Evolutionary conservation across 2,329 filamentous ascomycete species (phyloP).

Genomic region (Plectosphaerella cucumerina): DNA sequence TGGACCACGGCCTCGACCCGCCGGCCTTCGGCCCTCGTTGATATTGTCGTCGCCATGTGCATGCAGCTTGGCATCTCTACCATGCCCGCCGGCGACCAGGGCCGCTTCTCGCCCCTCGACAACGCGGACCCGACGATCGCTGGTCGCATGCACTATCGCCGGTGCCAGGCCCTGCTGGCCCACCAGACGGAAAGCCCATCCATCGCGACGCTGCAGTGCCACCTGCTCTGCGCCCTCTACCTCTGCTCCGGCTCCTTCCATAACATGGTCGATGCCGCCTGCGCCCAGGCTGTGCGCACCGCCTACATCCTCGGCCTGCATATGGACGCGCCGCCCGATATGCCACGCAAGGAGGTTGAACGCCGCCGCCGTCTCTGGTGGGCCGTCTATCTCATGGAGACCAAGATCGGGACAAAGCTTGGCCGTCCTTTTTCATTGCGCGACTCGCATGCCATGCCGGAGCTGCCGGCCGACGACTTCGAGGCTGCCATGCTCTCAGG

Average conservation of each 20-base stretch:
- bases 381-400: conserved; percentile 44
- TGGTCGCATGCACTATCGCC: conserved; percentile 40
- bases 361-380: conserved; percentile 49
- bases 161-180: conserved; percentile 37
- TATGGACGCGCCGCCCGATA: conserved; percentile 32
- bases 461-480: background rate
- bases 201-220: conserved; percentile 42
- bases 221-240: conserved; percentile 40
- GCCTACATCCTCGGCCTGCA: conserved; percentile 45
- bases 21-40: conserved; percentile 43
- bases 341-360: conserved; percentile 31
- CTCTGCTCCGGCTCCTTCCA: conserved; percentile 43
- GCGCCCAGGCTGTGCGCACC: conserved; percentile 35
- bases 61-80: conserved; percentile 40
- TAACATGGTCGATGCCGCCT: conserved; percentile 39
- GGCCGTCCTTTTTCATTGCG: conserved; percentile 32
- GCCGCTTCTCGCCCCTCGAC: conserved; percentile 34
- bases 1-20: conserved; percentile 25
- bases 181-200: conserved; percentile 42
- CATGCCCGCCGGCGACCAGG: conserved; percentile 37
- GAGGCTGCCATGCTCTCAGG: background rate
- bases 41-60: conserved; percentile 47
- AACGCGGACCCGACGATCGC: conserved; percentile 35
- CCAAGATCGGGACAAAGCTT: conserved; percentile 40
- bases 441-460: background rate